A percentile compares a stretch with the other conserved stretches of the same genome.
Evolutionary conservation across 306 rosid species (phyloP).

Genomic region (Styphnolobium japonicum): DNA sequence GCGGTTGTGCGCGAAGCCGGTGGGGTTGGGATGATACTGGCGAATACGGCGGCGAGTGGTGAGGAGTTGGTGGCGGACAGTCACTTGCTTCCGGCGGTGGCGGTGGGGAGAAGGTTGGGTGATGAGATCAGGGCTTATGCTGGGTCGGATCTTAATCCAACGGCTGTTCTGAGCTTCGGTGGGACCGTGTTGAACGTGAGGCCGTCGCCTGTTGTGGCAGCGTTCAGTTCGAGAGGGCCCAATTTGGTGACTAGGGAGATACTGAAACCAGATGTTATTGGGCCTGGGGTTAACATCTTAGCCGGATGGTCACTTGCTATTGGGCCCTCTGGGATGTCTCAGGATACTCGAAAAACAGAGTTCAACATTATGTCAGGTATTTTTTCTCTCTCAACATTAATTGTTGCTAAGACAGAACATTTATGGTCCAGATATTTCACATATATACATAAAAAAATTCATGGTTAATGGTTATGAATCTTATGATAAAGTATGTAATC

Average conservation of each 20-base stretch:
- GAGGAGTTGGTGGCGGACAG: conserved; percentile 92
- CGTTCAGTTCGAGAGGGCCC: conserved; percentile 94
- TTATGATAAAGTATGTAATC: no score
- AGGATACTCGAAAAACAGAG: conserved; percentile 56
- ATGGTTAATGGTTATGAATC: no score
- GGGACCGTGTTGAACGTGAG: conserved; percentile 77
- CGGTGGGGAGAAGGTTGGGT: conserved; percentile 65
- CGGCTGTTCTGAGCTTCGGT: conserved; percentile 68
- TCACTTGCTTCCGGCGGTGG: conserved; percentile 84
- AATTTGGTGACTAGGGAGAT: conserved; percentile 75
- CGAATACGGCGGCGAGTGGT: conserved; percentile 80
- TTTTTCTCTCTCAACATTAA: neutral
- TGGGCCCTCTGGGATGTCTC: conserved; percentile 72
- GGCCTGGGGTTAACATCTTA: conserved; percentile 83
- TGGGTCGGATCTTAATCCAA: conserved; percentile 49
- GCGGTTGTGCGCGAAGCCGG: conserved; percentile 79
- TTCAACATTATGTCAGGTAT: conserved; percentile 97
- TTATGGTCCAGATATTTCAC: neutral
- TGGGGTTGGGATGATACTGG: conserved; percentile 85
- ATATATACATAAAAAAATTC: no score
- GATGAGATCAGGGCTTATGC: conserved; percentile 67
- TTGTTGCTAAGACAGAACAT: no score
- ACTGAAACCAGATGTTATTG: conserved; percentile 82
- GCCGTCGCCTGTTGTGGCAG: conserved; percentile 94
- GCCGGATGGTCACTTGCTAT: conserved; percentile 80